A percentile compares a stretch with the other conserved stretches of the same genome.
These are phyloP conservation scores for Metarhizium sp. DNA, from an alignment of 2,329 filamentous ascomycete genomes.

Conservation along the genomic window DNA sequence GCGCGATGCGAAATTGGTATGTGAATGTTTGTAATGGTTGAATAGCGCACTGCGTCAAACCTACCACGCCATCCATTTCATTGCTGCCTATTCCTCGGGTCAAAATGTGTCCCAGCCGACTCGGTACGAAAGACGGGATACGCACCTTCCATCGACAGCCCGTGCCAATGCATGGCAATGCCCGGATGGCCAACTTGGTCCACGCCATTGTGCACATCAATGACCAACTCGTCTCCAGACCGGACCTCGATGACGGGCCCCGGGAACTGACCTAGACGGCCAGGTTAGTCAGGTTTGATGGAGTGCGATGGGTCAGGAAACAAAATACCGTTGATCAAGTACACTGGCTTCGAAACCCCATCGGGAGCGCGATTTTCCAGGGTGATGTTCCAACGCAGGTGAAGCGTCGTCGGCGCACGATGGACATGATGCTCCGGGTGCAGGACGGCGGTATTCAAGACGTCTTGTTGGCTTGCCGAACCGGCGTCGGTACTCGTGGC, in stretches of 20 bases:
- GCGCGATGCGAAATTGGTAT: conserved; percentile 47
- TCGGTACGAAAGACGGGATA: conserved; percentile 18
- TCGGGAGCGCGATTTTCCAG: conserved; percentile 30
- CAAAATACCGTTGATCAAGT: conserved; percentile 36
- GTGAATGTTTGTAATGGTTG: conserved; percentile 41
- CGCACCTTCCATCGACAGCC: conserved; percentile 50
- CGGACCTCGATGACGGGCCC: conserved; percentile 35
- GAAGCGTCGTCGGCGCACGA: conserved; percentile 22
- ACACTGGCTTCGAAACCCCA: conserved; percentile 39
- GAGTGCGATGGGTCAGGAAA: background rate
- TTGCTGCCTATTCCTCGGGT: conserved; percentile 26
- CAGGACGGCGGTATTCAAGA: conserved; percentile 13
- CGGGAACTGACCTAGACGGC: conserved; percentile 25
- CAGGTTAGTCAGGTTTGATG: background rate
- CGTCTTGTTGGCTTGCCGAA: background rate
- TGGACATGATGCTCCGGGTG: conserved; percentile 32
- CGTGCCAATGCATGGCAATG: conserved; percentile 60
- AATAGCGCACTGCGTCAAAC: conserved; percentile 52
- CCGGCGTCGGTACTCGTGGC: background rate
- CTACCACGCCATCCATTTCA: conserved; percentile 54
- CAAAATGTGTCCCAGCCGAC: background rate
- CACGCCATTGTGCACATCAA: conserved; percentile 30
- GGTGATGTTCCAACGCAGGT: conserved; percentile 29
- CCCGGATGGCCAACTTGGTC: conserved; percentile 3
- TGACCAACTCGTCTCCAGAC: conserved; percentile 30